Evolutionary conservation across 1,284 basidiomycete species (phyloP), one percentile per base, ranked within the genome.

Genomic region (Xerocomus minutiporus): DNA sequence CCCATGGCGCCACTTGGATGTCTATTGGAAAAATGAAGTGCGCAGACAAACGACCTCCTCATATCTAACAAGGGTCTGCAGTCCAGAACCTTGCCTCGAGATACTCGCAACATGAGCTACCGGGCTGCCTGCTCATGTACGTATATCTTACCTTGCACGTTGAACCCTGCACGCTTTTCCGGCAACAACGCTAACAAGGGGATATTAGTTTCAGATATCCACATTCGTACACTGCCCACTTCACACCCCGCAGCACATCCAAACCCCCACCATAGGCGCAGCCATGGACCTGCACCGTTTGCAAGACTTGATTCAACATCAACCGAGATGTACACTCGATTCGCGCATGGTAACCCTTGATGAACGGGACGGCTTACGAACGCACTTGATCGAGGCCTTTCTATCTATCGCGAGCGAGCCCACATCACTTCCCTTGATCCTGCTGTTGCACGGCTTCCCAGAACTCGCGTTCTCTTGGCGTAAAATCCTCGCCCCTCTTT

Each of bases 381-480:
- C 78, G 44, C 77, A 82, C 54, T 65, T 80, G 39, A 71, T 84
- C n/a, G 80, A 83, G 57, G 76, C 78, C 5, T 52, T 57, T 35
- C 73, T 75, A 23, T 40, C 13, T 36, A 46, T 15, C 38, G 60
- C 40, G 55, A 64, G 61, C 69, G 58, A 67, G 7, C 53, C 41
- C 47, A 40, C 54, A 17, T 55, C 61, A 1, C 57, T 63, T 8
- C 80, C 78, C 3, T 71, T 86, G 12, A 61, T 85, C 52, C 56
- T 85, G n/a, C 74, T 84, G 29, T 65, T 85, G 1, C 83, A 85
- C 56, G 84, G 83, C 36, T 85, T 85, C 61, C 83, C 84, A 11
- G 83, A 84, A 60, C 71, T 85, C 9, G 76, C 80, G 1, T 82
- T 79, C 59, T 84, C 83, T 8, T 84, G 82, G 82, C 74, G 83